Conservation (phyloP, 306 rosid species). For the Fagus sylvatica region DNA sequence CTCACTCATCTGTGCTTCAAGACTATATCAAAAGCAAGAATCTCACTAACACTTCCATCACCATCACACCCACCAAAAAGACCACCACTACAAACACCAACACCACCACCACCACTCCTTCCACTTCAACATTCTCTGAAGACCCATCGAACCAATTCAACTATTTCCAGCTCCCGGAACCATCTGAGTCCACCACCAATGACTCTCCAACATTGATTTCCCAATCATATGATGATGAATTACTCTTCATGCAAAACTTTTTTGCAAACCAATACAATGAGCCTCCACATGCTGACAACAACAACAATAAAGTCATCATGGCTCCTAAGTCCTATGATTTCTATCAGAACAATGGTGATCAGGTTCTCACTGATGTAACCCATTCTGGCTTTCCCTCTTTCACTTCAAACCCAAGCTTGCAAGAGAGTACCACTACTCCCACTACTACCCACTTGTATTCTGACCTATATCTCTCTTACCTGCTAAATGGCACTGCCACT, state of each 20-base stretch:
- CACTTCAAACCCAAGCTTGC: slow-evolving; percentile 10
- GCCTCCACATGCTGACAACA: neutral
- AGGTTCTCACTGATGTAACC: slow-evolving; percentile 3
- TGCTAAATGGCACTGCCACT: slow-evolving; percentile 49
- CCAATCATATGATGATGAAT: slow-evolving; percentile 52
- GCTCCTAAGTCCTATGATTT: neutral
- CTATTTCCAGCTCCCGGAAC: slow-evolving; percentile 18
- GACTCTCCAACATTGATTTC: slow-evolving; percentile 25
- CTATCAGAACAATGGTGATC: slow-evolving; percentile 18
- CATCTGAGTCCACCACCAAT: slow-evolving; percentile 35
- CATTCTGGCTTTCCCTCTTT: slow-evolving; percentile 10
- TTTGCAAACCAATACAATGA: slow-evolving; percentile 24
- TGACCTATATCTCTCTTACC: slow-evolving; percentile 52
- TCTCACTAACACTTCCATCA: neutral
- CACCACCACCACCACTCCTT: neutral
- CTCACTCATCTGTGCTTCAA: slow-evolving; percentile 66
- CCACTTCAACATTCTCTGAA: slow-evolving; percentile 13
- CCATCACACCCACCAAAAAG: slow-evolving; percentile 11
- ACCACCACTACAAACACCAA: neutral
- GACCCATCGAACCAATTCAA: slow-evolving; percentile 25
- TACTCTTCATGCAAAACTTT: slow-evolving; percentile 64
- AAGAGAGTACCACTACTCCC: neutral
- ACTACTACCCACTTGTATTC: slow-evolving; percentile 29
- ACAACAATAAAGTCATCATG: neutral
- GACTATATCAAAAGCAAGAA: slow-evolving; percentile 59